Conservation (phyloP, 2,329 filamentous ascomycete genomes). For the Verticillium longisporum region DNA sequence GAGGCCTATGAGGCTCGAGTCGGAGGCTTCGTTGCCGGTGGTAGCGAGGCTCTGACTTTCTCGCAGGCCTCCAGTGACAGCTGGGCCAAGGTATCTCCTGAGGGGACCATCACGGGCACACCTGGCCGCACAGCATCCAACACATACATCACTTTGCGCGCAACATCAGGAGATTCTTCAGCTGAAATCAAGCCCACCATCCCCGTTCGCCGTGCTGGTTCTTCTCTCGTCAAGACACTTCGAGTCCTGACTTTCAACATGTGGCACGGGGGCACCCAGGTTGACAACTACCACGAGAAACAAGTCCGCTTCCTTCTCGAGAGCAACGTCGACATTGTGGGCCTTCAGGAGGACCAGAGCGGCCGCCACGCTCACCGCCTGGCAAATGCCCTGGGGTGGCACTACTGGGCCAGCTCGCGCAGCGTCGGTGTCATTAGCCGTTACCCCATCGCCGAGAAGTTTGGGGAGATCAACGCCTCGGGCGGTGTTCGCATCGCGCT, state of each 20-base stretch:
- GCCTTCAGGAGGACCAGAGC: constrained; percentile 27
- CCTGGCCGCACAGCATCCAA: constrained; percentile 15
- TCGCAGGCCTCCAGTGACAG: constrained; percentile 13
- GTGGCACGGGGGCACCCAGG: constrained; percentile 28
- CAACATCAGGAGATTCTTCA: constrained; percentile 17
- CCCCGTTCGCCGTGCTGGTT: constrained; percentile 18
- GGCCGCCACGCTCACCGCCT: constrained; percentile 22
- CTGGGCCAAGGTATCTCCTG: constrained; percentile 24
- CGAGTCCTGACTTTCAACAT: constrained; percentile 31
- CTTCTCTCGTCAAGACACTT: constrained; percentile 24
- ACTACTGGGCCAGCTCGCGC: constrained; percentile 24
- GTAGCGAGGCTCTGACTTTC: constrained; percentile 18
- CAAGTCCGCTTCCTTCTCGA: constrained; percentile 26
- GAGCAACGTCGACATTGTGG: constrained; percentile 26
- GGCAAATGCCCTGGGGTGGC: constrained; percentile 30
- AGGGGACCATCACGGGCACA: constrained; percentile 27
- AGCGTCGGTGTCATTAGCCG: constrained; percentile 26
- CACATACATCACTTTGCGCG: constrained; percentile 19
- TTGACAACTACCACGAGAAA: constrained; percentile 29
- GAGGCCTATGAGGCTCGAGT: constrained; percentile 24
- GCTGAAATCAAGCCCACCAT: constrained; percentile 22
- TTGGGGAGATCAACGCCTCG: constrained; percentile 17
- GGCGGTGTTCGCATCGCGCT: constrained; percentile 26
- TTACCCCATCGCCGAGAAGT: constrained; percentile 27
- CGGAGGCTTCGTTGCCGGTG: constrained; percentile 22